Evolutionary conservation across 108 stramenopile genomes (phyloP).

Genomic region (Skeletonema potamos): DNA sequence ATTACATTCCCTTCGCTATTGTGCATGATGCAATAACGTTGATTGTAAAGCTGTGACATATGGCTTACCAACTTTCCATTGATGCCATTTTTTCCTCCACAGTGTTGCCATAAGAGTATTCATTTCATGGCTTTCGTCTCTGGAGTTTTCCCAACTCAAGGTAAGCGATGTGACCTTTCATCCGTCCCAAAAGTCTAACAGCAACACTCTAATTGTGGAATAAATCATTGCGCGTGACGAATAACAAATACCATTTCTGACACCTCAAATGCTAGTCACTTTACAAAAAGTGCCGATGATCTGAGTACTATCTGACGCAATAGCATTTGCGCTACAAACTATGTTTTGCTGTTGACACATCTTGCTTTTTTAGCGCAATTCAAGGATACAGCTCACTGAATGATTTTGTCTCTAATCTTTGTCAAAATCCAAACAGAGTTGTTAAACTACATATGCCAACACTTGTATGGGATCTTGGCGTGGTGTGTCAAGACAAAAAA

Average conservation of each 20-base stretch:
- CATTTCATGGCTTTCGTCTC: background rate
- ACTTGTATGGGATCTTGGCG: too few species aligned
- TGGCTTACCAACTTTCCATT: background rate
- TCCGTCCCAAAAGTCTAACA: background rate
- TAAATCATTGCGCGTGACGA: background rate
- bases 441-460: too few species aligned
- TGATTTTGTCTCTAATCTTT: background rate
- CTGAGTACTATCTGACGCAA: slow-evolving; percentile 15
- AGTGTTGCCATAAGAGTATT: background rate
- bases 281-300: slow-evolving; percentile 10
- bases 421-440: background rate
- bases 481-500: too few species aligned
- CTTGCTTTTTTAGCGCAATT: background rate
- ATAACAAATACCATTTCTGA: slow-evolving; percentile 11
- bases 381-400: background rate
- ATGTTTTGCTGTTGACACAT: background rate
- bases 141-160: background rate
- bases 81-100: background rate
- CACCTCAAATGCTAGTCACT: slow-evolving; percentile 19
- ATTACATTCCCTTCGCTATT: background rate
- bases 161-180: background rate
- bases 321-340: background rate
- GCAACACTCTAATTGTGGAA: background rate
- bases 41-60: background rate
- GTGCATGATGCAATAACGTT: background rate